A percentile compares a stretch with the other conserved stretches of the same genome.
These are phyloP conservation scores for Cylindrodendrum hubeiense DNA, from an alignment of 2,329 filamentous ascomycete species.

Conservation along the genomic window DNA sequence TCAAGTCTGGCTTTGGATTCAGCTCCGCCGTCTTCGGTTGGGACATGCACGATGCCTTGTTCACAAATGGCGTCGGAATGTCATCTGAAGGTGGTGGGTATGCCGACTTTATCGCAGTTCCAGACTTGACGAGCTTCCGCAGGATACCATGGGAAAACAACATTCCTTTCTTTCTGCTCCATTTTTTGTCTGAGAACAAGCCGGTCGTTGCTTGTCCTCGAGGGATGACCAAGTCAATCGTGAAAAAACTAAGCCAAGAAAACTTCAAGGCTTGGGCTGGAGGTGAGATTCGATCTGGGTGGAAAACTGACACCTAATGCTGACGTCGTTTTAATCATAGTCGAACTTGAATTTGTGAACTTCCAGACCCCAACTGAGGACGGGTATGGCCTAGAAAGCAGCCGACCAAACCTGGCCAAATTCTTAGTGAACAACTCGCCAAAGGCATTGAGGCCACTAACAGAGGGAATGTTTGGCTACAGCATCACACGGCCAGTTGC, in stretches of 20 bases:
- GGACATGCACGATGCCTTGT: conserved; percentile 89
- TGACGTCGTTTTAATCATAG: conserved; percentile 53
- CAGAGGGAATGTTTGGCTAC: conserved; percentile 88
- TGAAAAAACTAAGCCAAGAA: conserved; percentile 70
- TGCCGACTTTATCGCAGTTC: conserved; percentile 78
- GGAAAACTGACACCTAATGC: neutral
- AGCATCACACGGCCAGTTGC: conserved; percentile 81
- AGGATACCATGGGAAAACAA: conserved; percentile 85
- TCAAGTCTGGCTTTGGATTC: conserved; percentile 82
- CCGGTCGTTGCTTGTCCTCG: conserved; percentile 79
- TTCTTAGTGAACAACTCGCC: conserved; percentile 76
- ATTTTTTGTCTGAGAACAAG: conserved; percentile 78
- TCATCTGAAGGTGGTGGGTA: conserved; percentile 87
- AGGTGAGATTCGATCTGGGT: conserved; percentile 60
- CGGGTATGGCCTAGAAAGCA: conserved; percentile 50
- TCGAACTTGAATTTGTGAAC: conserved; percentile 80
- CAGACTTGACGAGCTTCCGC: conserved; percentile 77
- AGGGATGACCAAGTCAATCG: conserved; percentile 71
- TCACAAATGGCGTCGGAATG: conserved; percentile 80
- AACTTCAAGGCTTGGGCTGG: conserved; percentile 82
- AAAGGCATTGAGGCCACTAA: conserved; percentile 74
- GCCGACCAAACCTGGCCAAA: conserved; percentile 70
- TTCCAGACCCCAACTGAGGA: conserved; percentile 49
- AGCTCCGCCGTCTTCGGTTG: conserved; percentile 88
- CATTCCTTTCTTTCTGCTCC: conserved; percentile 81